phyloP scores from a whole-genome alignment of 495 filamentous ascomycete species.

The Penicillium argentinense region DNA sequence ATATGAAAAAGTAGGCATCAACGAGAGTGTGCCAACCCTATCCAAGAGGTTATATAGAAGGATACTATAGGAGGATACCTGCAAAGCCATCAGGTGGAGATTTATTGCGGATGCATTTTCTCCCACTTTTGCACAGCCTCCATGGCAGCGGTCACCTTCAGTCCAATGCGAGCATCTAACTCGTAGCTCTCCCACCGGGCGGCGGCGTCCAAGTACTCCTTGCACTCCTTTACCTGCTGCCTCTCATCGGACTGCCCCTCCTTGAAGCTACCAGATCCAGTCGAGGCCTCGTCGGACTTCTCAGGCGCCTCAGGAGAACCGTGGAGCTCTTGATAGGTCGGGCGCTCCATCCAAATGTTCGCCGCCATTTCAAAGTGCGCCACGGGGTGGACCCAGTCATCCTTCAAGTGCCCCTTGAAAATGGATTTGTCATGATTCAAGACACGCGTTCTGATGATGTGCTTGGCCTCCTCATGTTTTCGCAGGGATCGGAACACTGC shows the following conservation, averaged over 20 bases:
- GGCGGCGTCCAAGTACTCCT: slow-evolving; percentile 72
- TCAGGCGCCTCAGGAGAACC: slow-evolving; percentile 17
- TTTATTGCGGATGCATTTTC: slow-evolving; percentile 31
- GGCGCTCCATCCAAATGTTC: slow-evolving; percentile 69
- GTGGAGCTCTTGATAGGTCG: slow-evolving; percentile 34
- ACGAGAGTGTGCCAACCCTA: no score
- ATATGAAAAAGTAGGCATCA: no score
- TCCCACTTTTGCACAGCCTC: slow-evolving; percentile 75
- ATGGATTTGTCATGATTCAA: slow-evolving; percentile 60
- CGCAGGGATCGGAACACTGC: slow-evolving; percentile 63
- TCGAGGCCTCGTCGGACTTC: slow-evolving; percentile 4
- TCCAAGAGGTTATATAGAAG: no score
- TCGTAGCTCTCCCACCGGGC: slow-evolving; percentile 83
- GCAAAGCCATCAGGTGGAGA: no score
- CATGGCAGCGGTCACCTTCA: slow-evolving; percentile 78
- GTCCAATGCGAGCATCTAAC: slow-evolving; percentile 79
- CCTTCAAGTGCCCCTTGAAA: slow-evolving; percentile 73
- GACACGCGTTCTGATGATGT: slow-evolving; percentile 59
- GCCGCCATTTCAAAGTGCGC: slow-evolving; percentile 91
- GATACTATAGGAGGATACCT: no score
- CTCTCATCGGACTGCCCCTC: slow-evolving; percentile 41
- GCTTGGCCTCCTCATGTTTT: slow-evolving; percentile 61
- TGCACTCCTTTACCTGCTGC: slow-evolving; percentile 61
- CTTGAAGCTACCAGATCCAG: slow-evolving; percentile 3
- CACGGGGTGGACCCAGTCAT: slow-evolving; percentile 78